Evolutionary conservation across 2,329 filamentous ascomycete genomes (phyloP).

Genomic region (Catunica adiposa): DNA sequence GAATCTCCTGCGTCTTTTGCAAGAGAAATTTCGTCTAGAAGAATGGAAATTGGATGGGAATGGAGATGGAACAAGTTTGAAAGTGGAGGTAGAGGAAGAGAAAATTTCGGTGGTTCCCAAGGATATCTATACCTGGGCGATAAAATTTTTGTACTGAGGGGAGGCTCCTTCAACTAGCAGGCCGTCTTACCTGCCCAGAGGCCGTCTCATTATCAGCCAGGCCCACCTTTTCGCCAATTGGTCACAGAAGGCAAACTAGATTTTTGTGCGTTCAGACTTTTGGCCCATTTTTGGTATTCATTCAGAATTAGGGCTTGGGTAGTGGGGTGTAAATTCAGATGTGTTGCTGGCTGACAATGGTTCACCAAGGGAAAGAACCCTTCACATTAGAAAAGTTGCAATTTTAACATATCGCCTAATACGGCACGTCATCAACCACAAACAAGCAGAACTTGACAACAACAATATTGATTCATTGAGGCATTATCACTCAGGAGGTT

Average conservation of each 20-base stretch:
- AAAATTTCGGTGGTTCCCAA: slow-evolving; percentile 8
- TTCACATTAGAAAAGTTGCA: no score
- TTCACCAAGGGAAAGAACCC: no score
- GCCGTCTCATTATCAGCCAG: not conserved
- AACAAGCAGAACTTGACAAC: not conserved
- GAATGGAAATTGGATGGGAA: slow-evolving; percentile 16
- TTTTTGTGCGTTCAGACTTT: slow-evolving; percentile 13
- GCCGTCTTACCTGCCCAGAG: not conserved
- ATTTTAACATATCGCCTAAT: no score
- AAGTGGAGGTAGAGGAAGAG: slow-evolving; percentile 11
- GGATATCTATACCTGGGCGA: not conserved
- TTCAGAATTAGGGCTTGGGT: slow-evolving; percentile 13
- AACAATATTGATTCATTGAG: not conserved
- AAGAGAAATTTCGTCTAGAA: slow-evolving; percentile 29
- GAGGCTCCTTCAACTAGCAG: not conserved
- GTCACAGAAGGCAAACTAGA: slow-evolving; percentile 7
- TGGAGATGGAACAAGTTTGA: slow-evolving; percentile 12
- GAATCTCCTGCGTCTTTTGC: slow-evolving; percentile 29
- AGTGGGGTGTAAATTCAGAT: slow-evolving; percentile 13
- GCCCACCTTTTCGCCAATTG: slow-evolving; percentile 11
- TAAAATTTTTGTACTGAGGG: slow-evolving; percentile 7
- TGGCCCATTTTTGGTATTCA: slow-evolving; percentile 5
- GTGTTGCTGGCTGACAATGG: not conserved
- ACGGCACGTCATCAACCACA: not conserved
- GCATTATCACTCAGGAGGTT: not conserved